Percentiles rank a stretch among this genome's conserved stretches.
Conservation (phyloP, 805 yeast genomes). For the Wickerhamiella slavikovae region DNA sequence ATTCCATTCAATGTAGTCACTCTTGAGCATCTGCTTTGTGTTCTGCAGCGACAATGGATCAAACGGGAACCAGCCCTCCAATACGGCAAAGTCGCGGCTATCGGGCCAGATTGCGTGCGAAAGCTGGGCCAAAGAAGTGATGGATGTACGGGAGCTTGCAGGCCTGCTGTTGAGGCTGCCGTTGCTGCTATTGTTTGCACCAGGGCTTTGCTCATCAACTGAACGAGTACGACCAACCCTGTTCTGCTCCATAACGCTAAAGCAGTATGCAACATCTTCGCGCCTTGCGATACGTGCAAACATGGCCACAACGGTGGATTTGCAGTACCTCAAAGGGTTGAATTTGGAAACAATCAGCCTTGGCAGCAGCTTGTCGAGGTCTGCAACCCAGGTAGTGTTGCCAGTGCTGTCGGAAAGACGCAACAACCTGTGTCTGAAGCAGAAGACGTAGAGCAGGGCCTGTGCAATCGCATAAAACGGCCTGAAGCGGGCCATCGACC, state of each 20-base stretch:
- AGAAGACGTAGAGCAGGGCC: conserved; percentile 74
- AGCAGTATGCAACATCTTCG: conserved; percentile 81
- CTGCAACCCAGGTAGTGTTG: conserved; percentile 18
- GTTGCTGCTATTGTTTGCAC: too few species aligned
- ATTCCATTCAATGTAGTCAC: conserved; percentile 62
- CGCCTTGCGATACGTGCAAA: conserved; percentile 85
- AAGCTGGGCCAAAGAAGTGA: conserved; percentile 14
- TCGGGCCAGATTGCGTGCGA: conserved; percentile 26
- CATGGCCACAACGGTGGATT: conserved; percentile 79
- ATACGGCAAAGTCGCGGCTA: conserved; percentile 65
- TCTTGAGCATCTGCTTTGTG: conserved; percentile 33
- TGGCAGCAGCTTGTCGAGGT: conserved; percentile 70
- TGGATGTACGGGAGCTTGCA: conserved; percentile 3
- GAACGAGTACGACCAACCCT: conserved; percentile 40
- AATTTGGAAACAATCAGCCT: conserved; percentile 69
- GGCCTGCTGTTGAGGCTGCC: too few species aligned
- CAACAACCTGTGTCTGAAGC: conserved; percentile 58
- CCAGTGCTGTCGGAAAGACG: conserved; percentile 20
- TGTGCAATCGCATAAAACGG: conserved; percentile 82
- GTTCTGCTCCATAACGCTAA: conserved; percentile 78
- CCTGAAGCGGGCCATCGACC: conserved; percentile 81
- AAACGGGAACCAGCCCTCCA: conserved; percentile 91
- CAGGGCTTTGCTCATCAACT: conserved; percentile 2
- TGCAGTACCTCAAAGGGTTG: conserved; percentile 84
- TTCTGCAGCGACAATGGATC: conserved; percentile 67